Conservation (phyloP, 805 yeast species). For the Nakazawaea holstii region DNA sequence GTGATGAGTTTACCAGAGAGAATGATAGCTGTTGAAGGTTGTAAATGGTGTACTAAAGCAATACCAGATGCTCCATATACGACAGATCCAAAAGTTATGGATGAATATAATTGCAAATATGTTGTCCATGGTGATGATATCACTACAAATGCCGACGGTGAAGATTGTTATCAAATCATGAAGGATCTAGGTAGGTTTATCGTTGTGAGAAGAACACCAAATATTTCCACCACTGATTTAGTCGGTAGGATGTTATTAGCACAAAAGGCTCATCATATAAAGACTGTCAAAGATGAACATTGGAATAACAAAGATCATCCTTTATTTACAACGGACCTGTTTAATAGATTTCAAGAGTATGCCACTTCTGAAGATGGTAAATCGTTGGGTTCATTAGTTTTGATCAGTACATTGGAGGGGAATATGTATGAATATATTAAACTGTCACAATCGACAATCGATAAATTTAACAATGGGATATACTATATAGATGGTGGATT, state of each 20-base stretch:
- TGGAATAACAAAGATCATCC: conserved; percentile 11
- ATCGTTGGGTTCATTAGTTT: conserved; percentile 53
- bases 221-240: conserved; percentile 90
- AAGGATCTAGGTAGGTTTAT: conserved; percentile 82
- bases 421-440: conserved; percentile 27
- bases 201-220: conserved; percentile 91
- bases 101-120: conserved; percentile 65
- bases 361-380: conserved; percentile 62
- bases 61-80: conserved; percentile 88
- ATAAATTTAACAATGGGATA: conserved; percentile 18
- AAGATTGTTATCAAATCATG: conserved; percentile 82
- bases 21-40: conserved; percentile 77
- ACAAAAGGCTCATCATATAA: conserved; percentile 54
- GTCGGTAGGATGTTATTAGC: conserved; percentile 79
- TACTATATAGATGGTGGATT: conserved; percentile 78
- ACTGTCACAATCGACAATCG: conserved; percentile 22
- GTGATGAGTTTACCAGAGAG: conserved; percentile 86
- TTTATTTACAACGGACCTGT: conserved; percentile 27
- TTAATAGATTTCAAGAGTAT: conserved; percentile 43
- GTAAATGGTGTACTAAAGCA: conserved; percentile 79
- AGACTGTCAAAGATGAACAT: conserved; percentile 23
- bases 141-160: conserved; percentile 93
- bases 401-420: conserved; percentile 28
- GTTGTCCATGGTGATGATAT: conserved; percentile 99
- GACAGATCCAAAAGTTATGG: conserved; percentile 79